A percentile compares a stretch with the other conserved stretches of the same genome.
Conservation (phyloP, 1,139 yeast species). For the Nakaseomyces sp. region DNA sequence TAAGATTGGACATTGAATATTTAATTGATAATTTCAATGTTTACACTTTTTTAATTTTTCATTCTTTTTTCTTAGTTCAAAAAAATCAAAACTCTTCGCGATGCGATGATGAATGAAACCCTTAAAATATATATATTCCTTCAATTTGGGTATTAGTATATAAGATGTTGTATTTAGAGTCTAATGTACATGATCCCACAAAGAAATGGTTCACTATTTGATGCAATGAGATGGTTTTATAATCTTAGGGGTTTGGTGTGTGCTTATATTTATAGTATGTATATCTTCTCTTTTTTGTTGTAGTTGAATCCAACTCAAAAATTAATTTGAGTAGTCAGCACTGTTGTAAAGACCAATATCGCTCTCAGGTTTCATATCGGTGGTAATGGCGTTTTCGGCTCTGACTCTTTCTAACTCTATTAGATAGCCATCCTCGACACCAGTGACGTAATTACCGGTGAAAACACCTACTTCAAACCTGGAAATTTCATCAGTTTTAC, state of each 20-base stretch:
- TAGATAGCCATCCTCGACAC: slow-evolving; percentile 75
- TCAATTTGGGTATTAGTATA: too few species aligned
- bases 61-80: too few species aligned
- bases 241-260: too few species aligned
- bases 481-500: slow-evolving; percentile 42
- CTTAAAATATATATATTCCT: too few species aligned
- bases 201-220: too few species aligned
- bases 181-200: too few species aligned
- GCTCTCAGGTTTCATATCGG: slow-evolving; percentile 75
- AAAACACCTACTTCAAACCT: slow-evolving; percentile 94
- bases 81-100: too few species aligned
- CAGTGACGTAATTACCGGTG: slow-evolving; percentile 88
- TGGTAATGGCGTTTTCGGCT: slow-evolving; percentile 60
- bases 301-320: background rate
- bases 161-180: too few species aligned
- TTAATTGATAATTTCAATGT: background rate
- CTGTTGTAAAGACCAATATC: slow-evolving; percentile 85
- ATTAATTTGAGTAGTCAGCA: slow-evolving; percentile 50
- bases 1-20: background rate
- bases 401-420: slow-evolving; percentile 76
- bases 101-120: too few species aligned
- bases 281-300: background rate
- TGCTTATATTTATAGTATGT: background rate
- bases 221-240: too few species aligned
- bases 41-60: too few species aligned